These are phyloP conservation scores for Annulohypoxylon maeteangense DNA, from an alignment of 495 filamentous ascomycete genomes.

Conservation along the genomic window DNA sequence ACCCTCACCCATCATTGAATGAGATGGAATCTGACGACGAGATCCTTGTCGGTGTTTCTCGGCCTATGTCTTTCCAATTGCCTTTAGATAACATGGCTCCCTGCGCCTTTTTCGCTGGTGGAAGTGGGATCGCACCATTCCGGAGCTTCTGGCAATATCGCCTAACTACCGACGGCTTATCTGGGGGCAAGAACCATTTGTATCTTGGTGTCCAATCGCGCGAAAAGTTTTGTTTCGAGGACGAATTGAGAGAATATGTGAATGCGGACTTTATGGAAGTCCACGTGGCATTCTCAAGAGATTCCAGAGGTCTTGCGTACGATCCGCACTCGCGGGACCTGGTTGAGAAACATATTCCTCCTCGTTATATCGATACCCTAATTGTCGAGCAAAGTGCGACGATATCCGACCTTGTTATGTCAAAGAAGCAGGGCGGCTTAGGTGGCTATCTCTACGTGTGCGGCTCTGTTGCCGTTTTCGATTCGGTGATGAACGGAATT, in stretches of 20 bases:
- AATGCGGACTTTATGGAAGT: slow-evolving; percentile 61
- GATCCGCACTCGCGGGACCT: slow-evolving; percentile 53
- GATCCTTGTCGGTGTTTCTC: slow-evolving; percentile 59
- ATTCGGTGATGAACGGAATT: slow-evolving; percentile 64
- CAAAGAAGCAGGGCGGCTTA: slow-evolving; percentile 61
- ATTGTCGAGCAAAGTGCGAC: slow-evolving; percentile 60
- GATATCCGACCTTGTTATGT: slow-evolving; percentile 64
- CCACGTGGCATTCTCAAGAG: slow-evolving; percentile 61
- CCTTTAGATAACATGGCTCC: slow-evolving; percentile 58
- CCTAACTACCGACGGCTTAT: slow-evolving; percentile 46
- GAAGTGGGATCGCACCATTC: slow-evolving; percentile 63
- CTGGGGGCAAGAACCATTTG: slow-evolving; percentile 57
- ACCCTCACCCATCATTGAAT: slow-evolving; percentile 51
- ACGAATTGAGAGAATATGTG: slow-evolving; percentile 59
- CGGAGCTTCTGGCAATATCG: slow-evolving; percentile 62
- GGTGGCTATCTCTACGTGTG: slow-evolving; percentile 64
- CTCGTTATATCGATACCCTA: slow-evolving; percentile 61
- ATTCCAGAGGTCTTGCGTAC: slow-evolving; percentile 57
- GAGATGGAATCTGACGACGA: slow-evolving; percentile 53
- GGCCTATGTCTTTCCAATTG: slow-evolving; percentile 62
- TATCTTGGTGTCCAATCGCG: slow-evolving; percentile 63
- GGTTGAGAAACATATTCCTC: slow-evolving; percentile 59
- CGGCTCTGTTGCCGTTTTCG: slow-evolving; percentile 63
- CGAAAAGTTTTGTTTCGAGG: slow-evolving; percentile 62
- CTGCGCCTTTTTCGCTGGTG: slow-evolving; percentile 62